A percentile compares a stretch with the other conserved stretches of the same genome.
These are phyloP conservation scores for Turritis glabra DNA, from an alignment of 345 rosid species.

Conservation along the genomic window DNA sequence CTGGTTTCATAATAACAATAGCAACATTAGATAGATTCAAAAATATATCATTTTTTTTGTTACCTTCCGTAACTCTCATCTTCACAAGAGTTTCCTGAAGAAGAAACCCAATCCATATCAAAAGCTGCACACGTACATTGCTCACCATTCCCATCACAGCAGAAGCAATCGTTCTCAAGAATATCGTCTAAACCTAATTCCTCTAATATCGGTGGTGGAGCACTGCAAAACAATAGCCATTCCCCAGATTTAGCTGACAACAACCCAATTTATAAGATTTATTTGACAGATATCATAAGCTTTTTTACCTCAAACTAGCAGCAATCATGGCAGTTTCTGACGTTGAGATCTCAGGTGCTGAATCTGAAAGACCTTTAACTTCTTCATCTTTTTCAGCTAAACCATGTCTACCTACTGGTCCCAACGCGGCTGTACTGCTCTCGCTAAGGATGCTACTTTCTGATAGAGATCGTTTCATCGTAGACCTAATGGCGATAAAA, in stretches of 20 bases:
- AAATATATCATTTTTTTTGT: background rate
- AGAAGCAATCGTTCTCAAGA: constrained; percentile 49
- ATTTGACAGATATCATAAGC: background rate
- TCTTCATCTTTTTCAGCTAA: constrained; percentile 45
- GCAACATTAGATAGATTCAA: background rate
- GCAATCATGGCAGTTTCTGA: constrained; percentile 44
- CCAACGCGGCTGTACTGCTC: constrained; percentile 41
- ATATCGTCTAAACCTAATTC: constrained; percentile 46
- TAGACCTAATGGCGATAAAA: constrained; percentile 45
- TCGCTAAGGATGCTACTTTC: constrained; percentile 71
- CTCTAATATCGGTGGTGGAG: constrained; percentile 43
- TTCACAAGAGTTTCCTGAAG: constrained; percentile 87
- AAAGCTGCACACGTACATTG: constrained; percentile 65
- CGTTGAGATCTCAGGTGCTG: constrained; percentile 61
- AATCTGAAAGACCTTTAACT: constrained; percentile 57
- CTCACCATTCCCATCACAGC: constrained; percentile 53
- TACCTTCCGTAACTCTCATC: constrained; percentile 78
- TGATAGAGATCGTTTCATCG: constrained; percentile 75
- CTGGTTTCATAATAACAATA: background rate
- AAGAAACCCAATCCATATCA: constrained; percentile 85
- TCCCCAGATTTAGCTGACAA: constrained; percentile 30
- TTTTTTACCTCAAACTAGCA: constrained; percentile 53
- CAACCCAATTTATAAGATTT: background rate
- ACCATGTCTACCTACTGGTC: constrained; percentile 39
- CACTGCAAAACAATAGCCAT: constrained; percentile 44